Percentiles rank a stretch among this genome's conserved stretches.
Evolutionary conservation across 192 early-diverging fungal species (phyloP).

Genomic region (Coemansia sp.): DNA sequence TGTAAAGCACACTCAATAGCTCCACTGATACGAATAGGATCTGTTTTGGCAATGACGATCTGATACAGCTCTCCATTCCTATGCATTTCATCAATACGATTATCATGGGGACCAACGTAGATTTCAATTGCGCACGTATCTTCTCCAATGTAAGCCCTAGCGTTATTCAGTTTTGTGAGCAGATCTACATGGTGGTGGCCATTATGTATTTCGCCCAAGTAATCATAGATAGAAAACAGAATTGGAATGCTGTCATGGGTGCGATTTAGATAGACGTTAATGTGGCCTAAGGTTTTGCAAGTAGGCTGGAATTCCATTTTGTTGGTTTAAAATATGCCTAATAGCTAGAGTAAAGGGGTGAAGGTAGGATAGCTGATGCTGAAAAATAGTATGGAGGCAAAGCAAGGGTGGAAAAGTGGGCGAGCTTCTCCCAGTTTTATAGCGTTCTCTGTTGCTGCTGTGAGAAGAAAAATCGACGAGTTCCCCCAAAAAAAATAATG

Average conservation of each 20-base stretch:
- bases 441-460: background rate
- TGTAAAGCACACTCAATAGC: background rate
- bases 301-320: background rate
- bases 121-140: background rate
- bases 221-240: too few relatives aligned
- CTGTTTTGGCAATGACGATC: background rate
- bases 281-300: too few relatives aligned
- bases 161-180: background rate
- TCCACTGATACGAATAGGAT: background rate
- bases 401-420: background rate
- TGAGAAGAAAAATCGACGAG: too few relatives aligned
- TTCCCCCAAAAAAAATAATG: background rate
- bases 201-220: background rate
- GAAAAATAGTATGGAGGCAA: background rate
- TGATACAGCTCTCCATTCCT: background rate
- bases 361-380: background rate
- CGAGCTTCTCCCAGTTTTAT: background rate
- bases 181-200: background rate
- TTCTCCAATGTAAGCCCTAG: background rate
- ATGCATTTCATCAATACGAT: background rate
- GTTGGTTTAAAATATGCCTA: background rate
- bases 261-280: too few relatives aligned
- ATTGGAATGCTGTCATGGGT: too few relatives aligned
- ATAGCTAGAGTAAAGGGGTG: background rate
- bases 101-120: background rate